phyloP scores from a whole-genome alignment of 805 yeast species.

The Candida caryicola region DNA sequence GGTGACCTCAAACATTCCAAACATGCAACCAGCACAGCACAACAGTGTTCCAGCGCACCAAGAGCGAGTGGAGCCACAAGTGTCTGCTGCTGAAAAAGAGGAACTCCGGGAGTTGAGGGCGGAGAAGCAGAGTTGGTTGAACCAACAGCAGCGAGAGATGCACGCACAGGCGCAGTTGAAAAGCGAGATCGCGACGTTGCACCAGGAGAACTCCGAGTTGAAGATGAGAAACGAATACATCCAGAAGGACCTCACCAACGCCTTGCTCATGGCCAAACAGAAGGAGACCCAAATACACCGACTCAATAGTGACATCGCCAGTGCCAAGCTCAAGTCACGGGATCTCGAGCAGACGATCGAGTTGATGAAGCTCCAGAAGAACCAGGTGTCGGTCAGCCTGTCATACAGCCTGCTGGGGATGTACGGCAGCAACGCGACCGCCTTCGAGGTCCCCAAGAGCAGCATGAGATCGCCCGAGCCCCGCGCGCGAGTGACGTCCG shows the following conservation, averaged over 20 bases:
- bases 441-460: constrained; percentile 8
- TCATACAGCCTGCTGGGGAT: constrained; percentile 2
- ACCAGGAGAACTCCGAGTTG: constrained; percentile 23
- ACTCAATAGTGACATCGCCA: constrained; percentile 59
- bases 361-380: constrained; percentile 27
- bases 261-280: constrained; percentile 53
- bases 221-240: constrained; percentile 37
- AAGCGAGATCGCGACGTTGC: constrained; percentile 22
- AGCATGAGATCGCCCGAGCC: constrained; percentile 10
- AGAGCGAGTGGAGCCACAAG: constrained; percentile 11
- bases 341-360: constrained; percentile 50
- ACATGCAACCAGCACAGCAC: constrained; percentile 9
- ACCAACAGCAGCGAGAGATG: constrained; percentile 17
- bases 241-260: constrained; percentile 50
- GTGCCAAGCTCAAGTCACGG: constrained; percentile 47
- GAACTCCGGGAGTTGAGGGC: constrained; percentile 51
- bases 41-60: constrained; percentile 14
- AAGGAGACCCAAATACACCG: constrained; percentile 68
- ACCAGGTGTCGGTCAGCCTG: constrained; percentile 22
- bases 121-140: constrained; percentile 51
- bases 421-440: constrained; percentile 1
- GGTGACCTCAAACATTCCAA: constrained; percentile 20
- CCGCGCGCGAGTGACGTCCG: constrained; percentile 24
- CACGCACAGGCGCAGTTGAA: constrained; percentile 24
- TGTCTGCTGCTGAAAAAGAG: constrained; percentile 29